Conservation (phyloP, 2,329 filamentous ascomycete species). For the Myriosclerotinia curreyana region DNA sequence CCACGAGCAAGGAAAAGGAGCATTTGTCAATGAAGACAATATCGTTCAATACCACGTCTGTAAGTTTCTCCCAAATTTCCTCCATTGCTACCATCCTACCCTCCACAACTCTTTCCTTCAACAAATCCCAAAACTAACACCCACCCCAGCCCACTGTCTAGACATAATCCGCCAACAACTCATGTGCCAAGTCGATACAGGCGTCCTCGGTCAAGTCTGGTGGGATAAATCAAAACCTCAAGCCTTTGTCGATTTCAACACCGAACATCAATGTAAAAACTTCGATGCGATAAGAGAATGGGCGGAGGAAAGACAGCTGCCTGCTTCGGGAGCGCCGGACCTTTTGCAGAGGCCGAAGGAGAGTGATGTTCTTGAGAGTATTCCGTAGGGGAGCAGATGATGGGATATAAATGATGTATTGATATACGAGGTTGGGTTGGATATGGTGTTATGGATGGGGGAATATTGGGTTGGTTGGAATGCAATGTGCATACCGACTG, state of each 20-base stretch:
- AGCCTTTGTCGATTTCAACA: conserved; percentile 54
- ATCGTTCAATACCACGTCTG: conserved; percentile 51
- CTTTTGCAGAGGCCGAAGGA: conserved; percentile 33
- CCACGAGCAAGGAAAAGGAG: conserved; percentile 43
- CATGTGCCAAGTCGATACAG: conserved; percentile 54
- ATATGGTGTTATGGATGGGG: not conserved
- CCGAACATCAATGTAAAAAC: conserved; percentile 51
- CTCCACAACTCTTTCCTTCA: too few species aligned
- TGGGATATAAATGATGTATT: not conserved
- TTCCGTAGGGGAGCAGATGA: not conserved
- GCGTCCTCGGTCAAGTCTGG: conserved; percentile 55
- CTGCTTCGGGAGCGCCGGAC: conserved; percentile 32
- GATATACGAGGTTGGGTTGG: not conserved
- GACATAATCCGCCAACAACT: conserved; percentile 54
- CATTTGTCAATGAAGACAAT: conserved; percentile 50
- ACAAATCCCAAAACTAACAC: not conserved
- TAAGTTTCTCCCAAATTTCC: conserved; percentile 38
- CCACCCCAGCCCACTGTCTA: conserved; percentile 48
- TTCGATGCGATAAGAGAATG: conserved; percentile 51
- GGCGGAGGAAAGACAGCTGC: conserved; percentile 49
- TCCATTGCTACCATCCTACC: not conserved
- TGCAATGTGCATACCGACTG: too few species aligned
- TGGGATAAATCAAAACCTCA: conserved; percentile 43
- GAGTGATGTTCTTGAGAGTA: conserved; percentile 26
- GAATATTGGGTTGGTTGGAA: not conserved